phyloP scores from a whole-genome alignment of 2,329 filamentous ascomycete species.

The Talaromyces sp. region DNA sequence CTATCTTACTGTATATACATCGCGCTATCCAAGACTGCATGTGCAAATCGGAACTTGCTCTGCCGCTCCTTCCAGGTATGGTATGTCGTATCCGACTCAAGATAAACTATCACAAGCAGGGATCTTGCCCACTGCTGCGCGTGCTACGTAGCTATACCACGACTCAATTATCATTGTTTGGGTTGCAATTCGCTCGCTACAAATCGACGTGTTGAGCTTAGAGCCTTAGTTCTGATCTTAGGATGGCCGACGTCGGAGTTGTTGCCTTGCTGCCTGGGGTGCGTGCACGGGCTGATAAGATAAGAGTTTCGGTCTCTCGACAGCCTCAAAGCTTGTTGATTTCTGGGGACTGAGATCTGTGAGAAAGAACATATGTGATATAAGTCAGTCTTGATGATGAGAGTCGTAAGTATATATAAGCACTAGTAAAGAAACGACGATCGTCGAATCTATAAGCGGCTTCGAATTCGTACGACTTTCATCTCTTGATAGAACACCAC shows the following conservation, averaged over 20 bases:
- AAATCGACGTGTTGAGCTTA: neutral
- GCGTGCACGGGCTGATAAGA: slow-evolving; percentile 5
- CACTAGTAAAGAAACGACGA: neutral
- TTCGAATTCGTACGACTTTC: neutral
- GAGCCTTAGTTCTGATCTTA: neutral
- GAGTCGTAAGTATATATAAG: neutral
- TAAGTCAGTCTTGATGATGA: neutral
- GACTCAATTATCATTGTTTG: neutral
- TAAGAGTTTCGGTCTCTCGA: neutral
- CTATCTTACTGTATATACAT: neutral
- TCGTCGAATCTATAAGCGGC: neutral
- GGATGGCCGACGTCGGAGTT: neutral
- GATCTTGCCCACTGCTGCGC: neutral
- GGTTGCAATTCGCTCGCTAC: neutral
- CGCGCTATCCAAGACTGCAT: neutral
- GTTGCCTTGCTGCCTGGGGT: neutral
- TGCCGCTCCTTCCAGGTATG: neutral
- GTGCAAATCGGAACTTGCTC: neutral
- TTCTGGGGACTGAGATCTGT: neutral
- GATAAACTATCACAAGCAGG: neutral
- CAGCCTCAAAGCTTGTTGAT: neutral
- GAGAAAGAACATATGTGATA: neutral
- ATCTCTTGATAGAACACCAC: neutral
- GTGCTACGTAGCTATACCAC: neutral
- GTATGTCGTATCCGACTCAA: neutral